Evolutionary conservation across 2,329 filamentous ascomycete genomes (phyloP).

Genomic region (Exophiala alcalophila): DNA sequence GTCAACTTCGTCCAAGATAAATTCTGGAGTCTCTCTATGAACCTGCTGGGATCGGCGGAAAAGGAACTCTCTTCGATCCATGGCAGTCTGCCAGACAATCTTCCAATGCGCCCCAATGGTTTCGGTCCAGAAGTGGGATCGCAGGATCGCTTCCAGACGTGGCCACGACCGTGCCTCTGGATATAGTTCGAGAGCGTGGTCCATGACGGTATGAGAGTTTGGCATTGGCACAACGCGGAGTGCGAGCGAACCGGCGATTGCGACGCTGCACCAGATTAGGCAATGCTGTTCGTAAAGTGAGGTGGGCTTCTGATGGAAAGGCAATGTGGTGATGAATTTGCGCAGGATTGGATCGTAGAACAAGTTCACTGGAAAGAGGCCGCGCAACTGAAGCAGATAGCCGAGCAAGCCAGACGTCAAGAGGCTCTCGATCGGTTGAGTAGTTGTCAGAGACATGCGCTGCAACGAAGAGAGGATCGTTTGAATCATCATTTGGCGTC

Average conservation of each 20-base stretch:
- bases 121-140: conserved; percentile 24
- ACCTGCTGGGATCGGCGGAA: conserved; percentile 2
- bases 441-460: conserved; percentile 23
- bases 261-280: conserved; percentile 25
- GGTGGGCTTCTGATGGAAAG: conserved; percentile 14
- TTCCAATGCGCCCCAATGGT: conserved; percentile 21
- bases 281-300: conserved; percentile 15
- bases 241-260: conserved; percentile 22
- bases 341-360: conserved; percentile 29
- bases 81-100: conserved; percentile 19
- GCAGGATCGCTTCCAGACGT: conserved; percentile 18
- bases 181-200: conserved; percentile 21
- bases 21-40: background rate
- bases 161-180: conserved; percentile 19
- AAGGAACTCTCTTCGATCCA: conserved; percentile 17
- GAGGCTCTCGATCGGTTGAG: conserved; percentile 16
- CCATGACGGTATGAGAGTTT: conserved; percentile 21
- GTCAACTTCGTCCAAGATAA: background rate
- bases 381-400: conserved; percentile 24
- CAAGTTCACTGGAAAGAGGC: conserved; percentile 20
- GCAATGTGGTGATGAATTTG: conserved; percentile 22
- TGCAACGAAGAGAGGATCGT: conserved; percentile 26
- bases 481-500: conserved; percentile 17
- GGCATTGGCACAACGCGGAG: conserved; percentile 23
- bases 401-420: conserved; percentile 23